Conservation (phyloP, 2,329 filamentous ascomycete species). For the Phialocephala sp. region DNA sequence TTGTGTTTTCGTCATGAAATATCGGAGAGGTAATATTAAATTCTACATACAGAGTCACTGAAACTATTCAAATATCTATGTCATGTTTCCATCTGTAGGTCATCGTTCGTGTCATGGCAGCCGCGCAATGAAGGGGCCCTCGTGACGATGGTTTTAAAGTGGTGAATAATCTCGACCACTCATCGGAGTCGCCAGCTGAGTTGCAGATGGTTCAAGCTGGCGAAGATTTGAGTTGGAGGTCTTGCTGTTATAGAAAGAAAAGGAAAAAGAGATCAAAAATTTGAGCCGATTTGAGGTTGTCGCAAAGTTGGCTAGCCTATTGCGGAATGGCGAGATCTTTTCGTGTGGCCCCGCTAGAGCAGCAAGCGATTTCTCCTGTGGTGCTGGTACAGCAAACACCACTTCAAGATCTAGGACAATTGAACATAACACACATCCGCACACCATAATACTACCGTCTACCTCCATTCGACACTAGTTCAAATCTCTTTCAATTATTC, state of each 20-base stretch:
- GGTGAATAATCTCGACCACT: conserved; percentile 72
- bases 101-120: conserved; percentile 71
- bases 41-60: conserved; percentile 26
- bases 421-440: conserved; percentile 25
- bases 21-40: conserved; percentile 1
- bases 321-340: conserved; percentile 8
- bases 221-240: conserved; percentile 80
- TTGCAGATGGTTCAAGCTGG: conserved; percentile 59
- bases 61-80: not conserved
- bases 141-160: conserved; percentile 85
- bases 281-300: conserved; percentile 2
- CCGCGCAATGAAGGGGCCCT: conserved; percentile 60
- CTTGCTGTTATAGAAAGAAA: conserved; percentile 55
- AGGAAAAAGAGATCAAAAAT: conserved; percentile 35
- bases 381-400: conserved; percentile 21
- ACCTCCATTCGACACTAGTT: conserved; percentile 17
- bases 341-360: conserved; percentile 12
- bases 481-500: not conserved
- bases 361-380: not conserved
- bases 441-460: conserved; percentile 20
- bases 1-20: conserved; percentile 41
- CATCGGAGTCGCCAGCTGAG: conserved; percentile 74
- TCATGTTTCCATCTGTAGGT: conserved; percentile 68
- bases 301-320: not conserved
- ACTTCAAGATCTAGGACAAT: conserved; percentile 25